Conservation (phyloP, 78 protist genomes). For the Dictyostelium intermedium region DNA sequence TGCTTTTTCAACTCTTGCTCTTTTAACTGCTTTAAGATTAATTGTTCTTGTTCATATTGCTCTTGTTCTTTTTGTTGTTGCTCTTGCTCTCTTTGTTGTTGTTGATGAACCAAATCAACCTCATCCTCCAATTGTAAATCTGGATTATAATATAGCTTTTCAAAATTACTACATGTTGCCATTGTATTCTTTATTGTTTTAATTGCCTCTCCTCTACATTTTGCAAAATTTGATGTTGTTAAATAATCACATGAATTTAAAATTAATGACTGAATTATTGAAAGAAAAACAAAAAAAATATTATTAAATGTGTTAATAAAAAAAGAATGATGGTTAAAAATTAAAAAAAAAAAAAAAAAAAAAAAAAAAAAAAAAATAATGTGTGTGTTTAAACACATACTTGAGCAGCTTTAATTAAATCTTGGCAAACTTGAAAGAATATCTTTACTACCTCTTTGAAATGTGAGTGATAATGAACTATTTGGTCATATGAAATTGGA, state of each 20-base stretch:
- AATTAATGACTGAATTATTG: conserved; percentile 41
- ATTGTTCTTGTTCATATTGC: neutral
- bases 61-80: conserved; percentile 4
- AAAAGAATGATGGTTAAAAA: neutral
- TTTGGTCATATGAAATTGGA: conserved; percentile 22
- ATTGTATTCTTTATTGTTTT: conserved; percentile 14
- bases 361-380: no score
- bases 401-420: conserved; percentile 42
- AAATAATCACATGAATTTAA: conserved; percentile 63
- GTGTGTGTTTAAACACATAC: conserved; percentile 27
- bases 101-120: neutral
- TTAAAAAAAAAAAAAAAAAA: neutral
- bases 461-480: conserved; percentile 24
- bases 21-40: neutral
- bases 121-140: conserved; percentile 35
- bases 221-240: conserved; percentile 1
- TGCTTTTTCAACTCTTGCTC: conserved; percentile 6
- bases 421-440: neutral
- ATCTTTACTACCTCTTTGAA: conserved; percentile 18
- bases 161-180: conserved; percentile 27
- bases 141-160: conserved; percentile 18
- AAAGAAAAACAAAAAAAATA: neutral
- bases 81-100: neutral
- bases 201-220: conserved; percentile 9
- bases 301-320: no score